A percentile compares a stretch with the other conserved stretches of the same genome.
These are phyloP conservation scores for Lathyrus tuberosus DNA, from an alignment of 306 rosid species.

Conservation along the genomic window DNA sequence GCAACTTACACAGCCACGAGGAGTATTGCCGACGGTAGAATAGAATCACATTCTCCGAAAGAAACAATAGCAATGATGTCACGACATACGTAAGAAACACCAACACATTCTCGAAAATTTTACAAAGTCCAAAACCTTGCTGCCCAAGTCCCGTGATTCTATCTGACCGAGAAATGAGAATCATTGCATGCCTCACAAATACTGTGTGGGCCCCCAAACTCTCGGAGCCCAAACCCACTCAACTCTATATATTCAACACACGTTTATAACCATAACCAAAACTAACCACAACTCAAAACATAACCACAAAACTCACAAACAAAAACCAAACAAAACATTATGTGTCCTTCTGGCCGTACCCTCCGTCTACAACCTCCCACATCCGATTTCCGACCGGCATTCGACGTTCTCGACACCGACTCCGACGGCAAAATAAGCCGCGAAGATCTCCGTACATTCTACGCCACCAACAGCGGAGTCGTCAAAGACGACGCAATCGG, in stretches of 20 bases:
- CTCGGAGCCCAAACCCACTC: not conserved
- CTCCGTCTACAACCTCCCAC: not conserved
- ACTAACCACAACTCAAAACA: not conserved
- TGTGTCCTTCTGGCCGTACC: constrained; percentile 66
- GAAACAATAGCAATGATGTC: constrained; percentile 27
- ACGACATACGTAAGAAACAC: constrained; percentile 11
- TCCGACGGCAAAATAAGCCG: constrained; percentile 79
- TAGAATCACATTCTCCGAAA: not conserved
- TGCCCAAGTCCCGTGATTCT: constrained; percentile 31
- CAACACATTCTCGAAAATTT: not conserved
- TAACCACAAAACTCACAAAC: not conserved
- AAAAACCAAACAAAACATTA: constrained; percentile 17
- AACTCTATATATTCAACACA: not conserved
- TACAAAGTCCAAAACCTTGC: constrained; percentile 18
- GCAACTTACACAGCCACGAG: not conserved
- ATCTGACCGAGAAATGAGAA: not conserved
- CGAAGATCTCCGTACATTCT: constrained; percentile 77
- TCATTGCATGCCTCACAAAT: not conserved
- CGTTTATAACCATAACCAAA: not conserved
- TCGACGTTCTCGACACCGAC: constrained; percentile 76
- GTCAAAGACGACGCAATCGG: constrained; percentile 52
- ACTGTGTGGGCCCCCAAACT: constrained; percentile 30
- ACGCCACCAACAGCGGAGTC: constrained; percentile 35
- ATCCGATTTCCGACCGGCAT: constrained; percentile 63
- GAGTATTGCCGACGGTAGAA: not conserved